Percentiles rank a stretch among this genome's conserved stretches.
phyloP scores from a whole-genome alignment of 352 stramenopile species.

The Phytophthora cajani region DNA sequence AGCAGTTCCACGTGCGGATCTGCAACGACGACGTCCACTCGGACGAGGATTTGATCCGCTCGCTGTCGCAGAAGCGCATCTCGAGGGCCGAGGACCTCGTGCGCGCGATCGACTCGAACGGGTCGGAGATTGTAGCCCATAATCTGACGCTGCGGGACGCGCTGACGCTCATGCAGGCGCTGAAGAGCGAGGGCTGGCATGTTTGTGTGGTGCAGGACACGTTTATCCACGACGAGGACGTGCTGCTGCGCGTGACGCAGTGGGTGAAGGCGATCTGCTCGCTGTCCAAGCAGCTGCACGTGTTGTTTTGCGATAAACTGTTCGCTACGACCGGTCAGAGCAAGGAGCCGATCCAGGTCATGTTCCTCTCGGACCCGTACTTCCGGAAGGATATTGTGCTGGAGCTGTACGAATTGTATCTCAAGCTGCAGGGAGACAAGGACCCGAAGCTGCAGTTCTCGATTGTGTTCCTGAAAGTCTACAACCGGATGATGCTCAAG shows the following conservation, averaged over 20 bases:
- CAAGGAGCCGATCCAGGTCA: constrained; percentile 85
- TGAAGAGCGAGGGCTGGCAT: constrained; percentile 84
- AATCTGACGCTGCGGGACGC: constrained; percentile 68
- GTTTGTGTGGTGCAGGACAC: constrained; percentile 79
- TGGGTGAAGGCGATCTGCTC: constrained; percentile 80
- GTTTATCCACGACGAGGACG: constrained; percentile 76
- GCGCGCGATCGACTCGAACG: constrained; percentile 76
- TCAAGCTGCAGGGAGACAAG: constrained; percentile 94
- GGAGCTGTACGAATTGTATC: constrained; percentile 93
- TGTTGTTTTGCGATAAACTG: constrained; percentile 74
- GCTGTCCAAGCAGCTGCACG: constrained; percentile 66
- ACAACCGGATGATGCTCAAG: constrained; percentile 85
- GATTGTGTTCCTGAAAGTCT: constrained; percentile 85
- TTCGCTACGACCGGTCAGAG: constrained; percentile 45
- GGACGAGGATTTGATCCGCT: constrained; percentile 96
- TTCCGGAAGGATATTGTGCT: constrained; percentile 93
- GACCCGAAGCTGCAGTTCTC: constrained; percentile 96
- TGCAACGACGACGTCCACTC: constrained; percentile 99
- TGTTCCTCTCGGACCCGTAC: constrained; percentile 95
- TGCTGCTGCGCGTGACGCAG: constrained; percentile 66
- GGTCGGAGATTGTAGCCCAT: constrained; percentile 67
- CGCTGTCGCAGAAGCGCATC: constrained; percentile 85
- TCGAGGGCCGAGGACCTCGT: constrained; percentile 64
- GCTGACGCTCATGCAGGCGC: constrained; percentile 75
- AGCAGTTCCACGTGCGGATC: constrained; percentile 91